Evolutionary conservation across 2,329 filamentous ascomycete genomes (phyloP).

Genomic region (Calonectria crousiana): DNA sequence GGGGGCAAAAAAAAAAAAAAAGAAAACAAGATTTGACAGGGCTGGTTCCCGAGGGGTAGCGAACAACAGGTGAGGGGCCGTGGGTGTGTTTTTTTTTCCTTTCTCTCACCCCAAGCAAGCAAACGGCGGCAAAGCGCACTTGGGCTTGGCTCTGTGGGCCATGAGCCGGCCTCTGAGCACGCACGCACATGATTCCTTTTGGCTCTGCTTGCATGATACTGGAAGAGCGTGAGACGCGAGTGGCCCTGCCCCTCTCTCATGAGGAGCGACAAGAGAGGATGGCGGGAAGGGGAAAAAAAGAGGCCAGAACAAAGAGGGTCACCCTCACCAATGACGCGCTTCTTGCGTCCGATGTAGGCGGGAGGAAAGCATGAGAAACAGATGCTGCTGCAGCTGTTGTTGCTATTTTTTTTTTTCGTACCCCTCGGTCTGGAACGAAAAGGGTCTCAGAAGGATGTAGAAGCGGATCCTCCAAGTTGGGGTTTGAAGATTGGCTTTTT

Average conservation of each 20-base stretch:
- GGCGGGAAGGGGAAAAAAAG: background rate
- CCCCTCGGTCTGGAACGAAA: background rate
- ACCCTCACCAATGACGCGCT: background rate
- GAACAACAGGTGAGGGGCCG: background rate
- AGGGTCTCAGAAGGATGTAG: constrained; percentile 8
- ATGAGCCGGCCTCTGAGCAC: background rate
- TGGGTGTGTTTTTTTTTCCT: background rate
- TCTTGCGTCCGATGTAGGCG: constrained; percentile 24
- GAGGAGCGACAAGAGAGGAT: background rate
- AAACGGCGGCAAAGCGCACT: background rate
- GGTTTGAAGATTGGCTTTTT: background rate
- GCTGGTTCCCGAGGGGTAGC: background rate
- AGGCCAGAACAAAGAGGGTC: constrained; percentile 5
- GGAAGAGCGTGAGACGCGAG: background rate
- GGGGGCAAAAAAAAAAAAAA: too few species aligned
- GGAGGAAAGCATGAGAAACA: constrained; percentile 4
- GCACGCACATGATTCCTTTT: background rate
- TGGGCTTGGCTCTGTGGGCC: constrained; percentile 11
- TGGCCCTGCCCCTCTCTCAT: background rate
- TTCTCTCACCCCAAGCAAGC: background rate
- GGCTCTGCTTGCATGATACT: background rate
- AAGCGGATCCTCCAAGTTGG: background rate
- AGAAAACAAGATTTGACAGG: constrained; percentile 3
- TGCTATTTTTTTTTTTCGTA: background rate
- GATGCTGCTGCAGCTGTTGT: background rate